Conservation (phyloP, 352 stramenopile genomes). For the Phytophthora constricta region DNA sequence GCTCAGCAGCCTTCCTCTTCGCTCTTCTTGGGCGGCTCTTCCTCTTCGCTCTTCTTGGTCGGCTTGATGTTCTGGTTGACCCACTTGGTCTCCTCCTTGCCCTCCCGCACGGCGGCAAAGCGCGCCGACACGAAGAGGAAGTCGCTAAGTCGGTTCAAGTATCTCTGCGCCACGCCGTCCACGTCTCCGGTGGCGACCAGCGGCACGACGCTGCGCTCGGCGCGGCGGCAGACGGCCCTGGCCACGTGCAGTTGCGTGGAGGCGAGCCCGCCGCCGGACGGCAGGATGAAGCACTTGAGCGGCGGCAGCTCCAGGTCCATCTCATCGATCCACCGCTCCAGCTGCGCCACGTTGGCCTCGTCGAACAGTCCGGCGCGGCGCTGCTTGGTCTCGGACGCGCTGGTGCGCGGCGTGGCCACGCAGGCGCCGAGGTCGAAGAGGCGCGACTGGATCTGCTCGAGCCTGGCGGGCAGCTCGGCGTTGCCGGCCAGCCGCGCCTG, state of each 20-base stretch:
- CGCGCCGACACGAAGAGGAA: slow-evolving; percentile 89
- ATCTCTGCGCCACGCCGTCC: slow-evolving; percentile 77
- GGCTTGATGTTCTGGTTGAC: slow-evolving; percentile 77
- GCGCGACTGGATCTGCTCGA: slow-evolving; percentile 90
- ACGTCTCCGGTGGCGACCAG: slow-evolving; percentile 76
- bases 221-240: slow-evolving; percentile 83
- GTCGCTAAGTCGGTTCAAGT: slow-evolving; percentile 89
- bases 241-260: slow-evolving; percentile 90
- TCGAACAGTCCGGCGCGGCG: slow-evolving; percentile 65
- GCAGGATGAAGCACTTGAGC: slow-evolving; percentile 90
- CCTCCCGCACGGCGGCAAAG: slow-evolving; percentile 62
- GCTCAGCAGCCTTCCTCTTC: too few species aligned
- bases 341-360: slow-evolving; percentile 61
- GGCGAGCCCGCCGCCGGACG: slow-evolving; percentile 72
- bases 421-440: slow-evolving; percentile 92
- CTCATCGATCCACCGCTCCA: slow-evolving; percentile 90
- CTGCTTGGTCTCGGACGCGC: slow-evolving; percentile 70
- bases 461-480: slow-evolving; percentile 57
- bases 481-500: slow-evolving; percentile 45
- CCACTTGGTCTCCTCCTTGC: slow-evolving; percentile 83
- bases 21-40: too few species aligned
- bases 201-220: slow-evolving; percentile 85
- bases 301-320: slow-evolving; percentile 86
- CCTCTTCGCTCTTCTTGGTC: slow-evolving; percentile 24
- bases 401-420: slow-evolving; percentile 84